Base-by-base conservation (phyloP, 345 rosid species). In the Eucalyptus curtisii region DNA sequence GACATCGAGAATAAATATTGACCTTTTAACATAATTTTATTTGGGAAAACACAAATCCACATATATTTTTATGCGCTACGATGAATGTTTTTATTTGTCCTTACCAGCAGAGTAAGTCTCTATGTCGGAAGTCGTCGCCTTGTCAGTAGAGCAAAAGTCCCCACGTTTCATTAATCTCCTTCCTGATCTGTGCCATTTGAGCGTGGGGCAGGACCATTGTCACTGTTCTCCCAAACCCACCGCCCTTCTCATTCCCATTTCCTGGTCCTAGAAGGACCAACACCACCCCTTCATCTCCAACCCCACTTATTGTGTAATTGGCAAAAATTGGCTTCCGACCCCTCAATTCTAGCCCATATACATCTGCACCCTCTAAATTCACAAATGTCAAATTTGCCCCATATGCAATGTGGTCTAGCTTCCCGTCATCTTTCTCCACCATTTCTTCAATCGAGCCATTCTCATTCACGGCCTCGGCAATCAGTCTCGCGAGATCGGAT, bases 301-400 rank as follows among this genome's bases (percentile, higher is more conserved):
- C 94, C 14, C 97, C 97, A 22, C 91, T 50, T 25, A 96, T 89
- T 5, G 89, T 82, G 53, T 93, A 97, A 87, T 92, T 93, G 14
- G 93, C 96, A 10, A 84, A 92, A 30, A 90, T 87, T 2, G 97
- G 94, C 86, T 88, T 92, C 68, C 88, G 55, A 10, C 96, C 97
- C 71, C 91, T 93, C 79, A 96, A 25, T 88, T 94, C 90, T 86
- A 94, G 31, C 11, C 92, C 95, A 49, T 91, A 94, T 37, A 94
- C 47, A 88, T 92, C 68, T 9, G 90, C 90, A n/a, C 61, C 93
- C 52, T 92, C 96, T 90, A 96, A 86, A 57, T 97, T 90, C 86
- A 96, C 94, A 86, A 95, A 96, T 24, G 98, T 96, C 92, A 96
- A 89, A 49, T 94, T 94, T 20, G 97, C 91, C 42, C 99, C 97